Conservation (phyloP, 2,329 filamentous ascomycete species). For the Colletotrichum spinosum region DNA sequence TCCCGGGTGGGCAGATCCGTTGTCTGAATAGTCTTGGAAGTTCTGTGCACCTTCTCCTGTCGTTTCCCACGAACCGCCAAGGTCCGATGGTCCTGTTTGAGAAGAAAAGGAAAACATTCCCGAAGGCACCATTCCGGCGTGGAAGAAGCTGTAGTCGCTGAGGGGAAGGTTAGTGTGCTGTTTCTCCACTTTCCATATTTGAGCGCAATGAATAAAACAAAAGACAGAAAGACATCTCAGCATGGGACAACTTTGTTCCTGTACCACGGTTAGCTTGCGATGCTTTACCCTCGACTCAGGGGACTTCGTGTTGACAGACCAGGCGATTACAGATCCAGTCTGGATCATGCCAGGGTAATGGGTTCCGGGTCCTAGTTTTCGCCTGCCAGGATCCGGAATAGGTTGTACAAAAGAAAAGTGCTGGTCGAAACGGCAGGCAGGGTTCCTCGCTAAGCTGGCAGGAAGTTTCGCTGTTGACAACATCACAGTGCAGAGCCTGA, state of each 20-base stretch:
- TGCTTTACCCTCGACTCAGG: conserved; percentile 30
- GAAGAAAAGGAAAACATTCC: conserved; percentile 69
- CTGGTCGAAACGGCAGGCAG: too few relatives aligned
- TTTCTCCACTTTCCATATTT: conserved; percentile 55
- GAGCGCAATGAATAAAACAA: conserved; percentile 43
- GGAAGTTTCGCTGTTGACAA: too few relatives aligned
- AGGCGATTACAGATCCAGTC: conserved; percentile 30
- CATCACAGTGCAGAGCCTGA: too few relatives aligned
- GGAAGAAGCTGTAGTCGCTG: conserved; percentile 69
- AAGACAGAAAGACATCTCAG: conserved; percentile 48
- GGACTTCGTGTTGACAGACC: conserved; percentile 51
- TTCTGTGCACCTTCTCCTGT: conserved; percentile 71
- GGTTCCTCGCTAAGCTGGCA: too few relatives aligned
- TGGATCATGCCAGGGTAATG: conserved; percentile 18
- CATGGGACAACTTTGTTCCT: conserved; percentile 70
- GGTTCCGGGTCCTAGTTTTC: too few relatives aligned
- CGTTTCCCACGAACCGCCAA: conserved; percentile 66
- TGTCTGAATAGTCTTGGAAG: conserved; percentile 65
- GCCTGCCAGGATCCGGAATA: too few relatives aligned
- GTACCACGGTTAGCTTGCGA: conserved; percentile 49
- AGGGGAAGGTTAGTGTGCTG: conserved; percentile 66
- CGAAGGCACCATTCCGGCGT: conserved; percentile 61
- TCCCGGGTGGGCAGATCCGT: conserved; percentile 61
- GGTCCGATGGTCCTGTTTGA: conserved; percentile 71
- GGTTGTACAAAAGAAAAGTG: too few relatives aligned